These are phyloP conservation scores for Trypanosoma melophagium DNA, from an alignment of 208 protist genomes.

Conservation along the genomic window DNA sequence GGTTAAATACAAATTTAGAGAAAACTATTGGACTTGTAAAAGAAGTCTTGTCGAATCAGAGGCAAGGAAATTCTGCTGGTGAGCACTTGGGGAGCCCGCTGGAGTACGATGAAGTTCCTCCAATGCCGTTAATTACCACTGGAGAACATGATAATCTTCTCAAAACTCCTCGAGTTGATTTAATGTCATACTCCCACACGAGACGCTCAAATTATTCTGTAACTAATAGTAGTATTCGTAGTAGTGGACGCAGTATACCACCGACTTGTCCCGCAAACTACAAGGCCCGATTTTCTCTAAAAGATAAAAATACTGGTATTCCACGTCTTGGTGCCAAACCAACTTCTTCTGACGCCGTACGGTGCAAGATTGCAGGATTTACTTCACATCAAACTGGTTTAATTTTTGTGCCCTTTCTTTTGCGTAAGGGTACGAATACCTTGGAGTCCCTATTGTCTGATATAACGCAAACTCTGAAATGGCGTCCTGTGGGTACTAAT, in stretches of 20 bases:
- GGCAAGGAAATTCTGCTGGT: neutral
- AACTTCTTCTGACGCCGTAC: neutral
- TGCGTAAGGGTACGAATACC: slow-evolving; percentile 31
- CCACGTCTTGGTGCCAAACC: slow-evolving; percentile 21
- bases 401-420: slow-evolving; percentile 21
- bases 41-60: slow-evolving; percentile 29
- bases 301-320: slow-evolving; percentile 43
- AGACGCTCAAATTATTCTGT: neutral
- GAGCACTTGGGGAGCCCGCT: slow-evolving; percentile 33
- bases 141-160: slow-evolving; percentile 46
- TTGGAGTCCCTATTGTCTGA: slow-evolving; percentile 47
- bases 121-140: neutral
- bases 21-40: slow-evolving; percentile 39
- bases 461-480: slow-evolving; percentile 51
- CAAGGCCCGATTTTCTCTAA: slow-evolving; percentile 42
- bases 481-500: slow-evolving; percentile 29
- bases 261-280: slow-evolving; percentile 40
- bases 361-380: slow-evolving; percentile 7
- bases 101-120: neutral
- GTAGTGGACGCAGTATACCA: slow-evolving; percentile 28
- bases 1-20: neutral
- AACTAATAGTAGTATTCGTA: neutral
- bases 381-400: slow-evolving; percentile 23
- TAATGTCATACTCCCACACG: slow-evolving; percentile 15
- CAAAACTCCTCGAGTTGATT: slow-evolving; percentile 40